phyloP scores from a whole-genome alignment of 768 basidiomycete genomes.

The Leccinum rimulosum region DNA sequence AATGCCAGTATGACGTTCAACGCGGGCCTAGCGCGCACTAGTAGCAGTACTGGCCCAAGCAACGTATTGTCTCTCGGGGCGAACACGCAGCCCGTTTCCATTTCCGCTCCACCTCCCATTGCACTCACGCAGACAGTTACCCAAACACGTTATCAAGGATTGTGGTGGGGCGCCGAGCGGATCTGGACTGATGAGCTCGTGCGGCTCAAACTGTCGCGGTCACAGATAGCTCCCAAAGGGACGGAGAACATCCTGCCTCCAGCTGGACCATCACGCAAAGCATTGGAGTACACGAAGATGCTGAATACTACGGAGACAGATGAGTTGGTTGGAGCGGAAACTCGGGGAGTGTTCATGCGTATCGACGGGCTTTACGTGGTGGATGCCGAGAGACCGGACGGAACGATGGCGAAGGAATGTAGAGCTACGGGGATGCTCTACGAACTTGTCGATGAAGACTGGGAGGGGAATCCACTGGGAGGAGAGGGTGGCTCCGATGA shows the following conservation, averaged over 20 bases:
- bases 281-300: constrained; percentile 28
- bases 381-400: constrained; percentile 45
- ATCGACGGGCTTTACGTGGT: constrained; percentile 64
- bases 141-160: constrained; percentile 68
- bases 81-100: constrained; percentile 1
- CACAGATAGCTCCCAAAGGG: constrained; percentile 65
- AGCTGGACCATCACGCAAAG: constrained; percentile 47
- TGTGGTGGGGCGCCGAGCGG: constrained; percentile 90
- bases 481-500: constrained; percentile 4
- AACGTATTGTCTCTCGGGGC: neutral
- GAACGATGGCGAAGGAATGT: constrained; percentile 50
- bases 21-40: constrained; percentile 22
- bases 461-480: constrained; percentile 43
- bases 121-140: constrained; percentile 33
- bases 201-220: constrained; percentile 67
- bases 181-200: constrained; percentile 88
- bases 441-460: constrained; percentile 75
- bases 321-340: constrained; percentile 26
- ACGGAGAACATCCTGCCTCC: constrained; percentile 57
- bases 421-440: constrained; percentile 73
- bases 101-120: constrained; percentile 17
- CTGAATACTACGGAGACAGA: constrained; percentile 5
- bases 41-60: constrained; percentile 6
- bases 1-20: constrained; percentile 47
- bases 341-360: constrained; percentile 68